Conservation (phyloP, 1,284 basidiomycete species). For the Puccinia horiana region DNA sequence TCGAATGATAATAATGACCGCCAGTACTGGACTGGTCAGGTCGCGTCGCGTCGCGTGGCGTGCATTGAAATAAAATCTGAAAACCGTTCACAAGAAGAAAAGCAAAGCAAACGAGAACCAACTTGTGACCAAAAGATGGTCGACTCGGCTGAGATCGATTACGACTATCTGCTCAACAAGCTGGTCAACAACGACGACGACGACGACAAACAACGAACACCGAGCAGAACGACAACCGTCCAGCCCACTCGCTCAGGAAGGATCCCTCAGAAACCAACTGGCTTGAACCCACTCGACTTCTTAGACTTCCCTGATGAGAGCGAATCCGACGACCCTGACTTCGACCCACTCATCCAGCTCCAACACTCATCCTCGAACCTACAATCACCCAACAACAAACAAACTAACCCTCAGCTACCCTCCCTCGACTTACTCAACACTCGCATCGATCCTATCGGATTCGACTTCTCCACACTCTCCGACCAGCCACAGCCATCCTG, state of each 20-base stretch:
- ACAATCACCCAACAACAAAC: not conserved
- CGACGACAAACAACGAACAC: not conserved
- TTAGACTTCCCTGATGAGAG: conserved; percentile 39
- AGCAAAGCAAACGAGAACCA: not conserved
- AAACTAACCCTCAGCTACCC: too few relatives aligned
- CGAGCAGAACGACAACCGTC: not conserved
- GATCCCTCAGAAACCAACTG: conserved; percentile 26
- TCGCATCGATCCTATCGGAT: not conserved
- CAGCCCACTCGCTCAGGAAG: conserved; percentile 41
- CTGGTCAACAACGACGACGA: too few relatives aligned
- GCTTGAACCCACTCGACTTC: conserved; percentile 33
- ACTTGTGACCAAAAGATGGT: not conserved
- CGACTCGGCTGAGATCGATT: not conserved
- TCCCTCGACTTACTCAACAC: not conserved
- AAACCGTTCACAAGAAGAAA: not conserved
- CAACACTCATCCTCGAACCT: not conserved
- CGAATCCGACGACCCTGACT: conserved; percentile 49
- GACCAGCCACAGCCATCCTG: not conserved
- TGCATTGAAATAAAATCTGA: too few relatives aligned
- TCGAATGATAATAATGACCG: too few relatives aligned
- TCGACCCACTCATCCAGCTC: conserved; percentile 4
- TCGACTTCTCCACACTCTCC: conserved; percentile 14
- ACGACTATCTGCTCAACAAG: not conserved
- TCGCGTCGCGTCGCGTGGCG: too few relatives aligned
- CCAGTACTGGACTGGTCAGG: too few relatives aligned